Percentiles rank a stretch among this genome's conserved stretches.
Conservation (phyloP, 768 basidiomycete species). For the Trametopsis cervina region DNA sequence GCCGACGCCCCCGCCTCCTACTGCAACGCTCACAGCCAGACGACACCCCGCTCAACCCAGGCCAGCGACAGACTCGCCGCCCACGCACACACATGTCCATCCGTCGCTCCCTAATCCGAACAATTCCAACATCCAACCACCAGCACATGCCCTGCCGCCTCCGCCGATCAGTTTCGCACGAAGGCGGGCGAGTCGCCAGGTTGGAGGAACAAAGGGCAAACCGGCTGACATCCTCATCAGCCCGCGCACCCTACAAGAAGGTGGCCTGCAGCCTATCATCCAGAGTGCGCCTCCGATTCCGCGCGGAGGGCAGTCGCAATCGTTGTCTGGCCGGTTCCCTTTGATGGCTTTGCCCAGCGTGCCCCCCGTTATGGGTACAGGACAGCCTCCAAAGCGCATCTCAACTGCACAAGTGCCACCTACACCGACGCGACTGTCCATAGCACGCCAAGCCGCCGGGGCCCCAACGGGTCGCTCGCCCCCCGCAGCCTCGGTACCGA, state of each 20-base stretch:
- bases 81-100: constrained; percentile 16
- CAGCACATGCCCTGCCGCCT: constrained; percentile 47
- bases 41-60: constrained; percentile 22
- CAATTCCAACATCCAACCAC: constrained; percentile 12
- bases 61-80: constrained; percentile 14
- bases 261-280: constrained; percentile 54
- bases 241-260: constrained; percentile 48
- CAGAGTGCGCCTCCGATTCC: constrained; percentile 73
- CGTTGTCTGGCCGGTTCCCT: constrained; percentile 35
- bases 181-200: constrained; percentile 60
- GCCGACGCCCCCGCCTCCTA: constrained; percentile 20
- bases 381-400: constrained; percentile 41
- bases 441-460: constrained; percentile 31
- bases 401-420: constrained; percentile 60
- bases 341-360: constrained; percentile 62
- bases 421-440: constrained; percentile 57
- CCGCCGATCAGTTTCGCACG: constrained; percentile 74
- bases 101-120: constrained; percentile 22
- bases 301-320: constrained; percentile 28
- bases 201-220: constrained; percentile 52
- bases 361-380: constrained; percentile 39
- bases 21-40: constrained; percentile 21
- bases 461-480: constrained; percentile 34
- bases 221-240: constrained; percentile 78
- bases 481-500: constrained; percentile 58